These are phyloP conservation scores for Exophiala sp. DNA, from an alignment of 2,329 filamentous ascomycete species.

Conservation along the genomic window DNA sequence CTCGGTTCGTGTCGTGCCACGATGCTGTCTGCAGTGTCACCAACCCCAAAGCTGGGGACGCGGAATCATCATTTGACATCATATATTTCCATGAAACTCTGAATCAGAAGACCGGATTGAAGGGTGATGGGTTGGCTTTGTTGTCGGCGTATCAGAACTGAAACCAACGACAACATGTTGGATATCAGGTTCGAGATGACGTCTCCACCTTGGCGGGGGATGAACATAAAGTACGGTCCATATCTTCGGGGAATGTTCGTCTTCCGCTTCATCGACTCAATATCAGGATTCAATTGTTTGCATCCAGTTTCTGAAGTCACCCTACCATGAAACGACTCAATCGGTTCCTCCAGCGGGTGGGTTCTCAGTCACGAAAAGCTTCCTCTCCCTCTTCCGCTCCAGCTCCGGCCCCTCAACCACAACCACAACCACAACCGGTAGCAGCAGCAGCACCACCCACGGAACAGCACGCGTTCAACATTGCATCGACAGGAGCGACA, in stretches of 20 bases:
- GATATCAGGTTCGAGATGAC: background rate
- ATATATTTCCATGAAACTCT: conserved; percentile 2
- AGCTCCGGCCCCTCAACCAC: background rate
- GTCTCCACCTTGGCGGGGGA: background rate
- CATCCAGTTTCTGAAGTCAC: no score
- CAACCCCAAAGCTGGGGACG: background rate
- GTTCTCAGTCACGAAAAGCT: background rate
- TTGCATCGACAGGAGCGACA: conserved; percentile 33
- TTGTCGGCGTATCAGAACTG: conserved; percentile 4
- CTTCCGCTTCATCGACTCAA: no score
- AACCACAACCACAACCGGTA: conserved; percentile 1
- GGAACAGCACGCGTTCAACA: background rate
- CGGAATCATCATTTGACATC: conserved; percentile 3
- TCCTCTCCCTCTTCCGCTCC: background rate
- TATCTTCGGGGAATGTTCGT: background rate
- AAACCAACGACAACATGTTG: background rate
- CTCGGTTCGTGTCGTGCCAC: conserved; percentile 17
- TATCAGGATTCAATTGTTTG: no score
- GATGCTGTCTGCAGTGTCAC: conserved; percentile 3
- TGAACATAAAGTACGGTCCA: background rate
- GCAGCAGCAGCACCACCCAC: conserved; percentile 5
- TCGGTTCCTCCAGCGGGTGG: background rate
- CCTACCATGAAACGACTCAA: conserved; percentile 3
- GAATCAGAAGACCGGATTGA: conserved; percentile 14
- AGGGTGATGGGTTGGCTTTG: conserved; percentile 11